Evolutionary conservation across 1,139 yeast genomes (phyloP), one percentile per base, ranked within the genome.

Genomic region (Pichia inconspicua): DNA sequence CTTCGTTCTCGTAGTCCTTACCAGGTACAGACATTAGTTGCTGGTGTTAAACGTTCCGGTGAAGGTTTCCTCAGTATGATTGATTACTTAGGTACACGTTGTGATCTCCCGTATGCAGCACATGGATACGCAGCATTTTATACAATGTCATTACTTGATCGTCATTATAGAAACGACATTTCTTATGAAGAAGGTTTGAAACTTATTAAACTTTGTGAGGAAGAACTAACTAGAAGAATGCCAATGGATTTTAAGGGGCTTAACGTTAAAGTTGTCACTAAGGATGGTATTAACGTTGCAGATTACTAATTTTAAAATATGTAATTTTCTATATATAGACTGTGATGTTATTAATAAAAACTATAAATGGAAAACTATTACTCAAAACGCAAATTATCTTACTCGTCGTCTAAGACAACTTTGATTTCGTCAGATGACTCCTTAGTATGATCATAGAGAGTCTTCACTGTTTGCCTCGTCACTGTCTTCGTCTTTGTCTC

Each of bases 81-180:
- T 58, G 99, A 92, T 65, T 92, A 92, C 65, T 72, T 94, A 60
- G 98, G 98, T 3, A 88, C 98, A 4, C 80, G 83, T 57, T 95
- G 84, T 17, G 88, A 84, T 53, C 73, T 92, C 51, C 97, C 98
- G 22, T 92, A 94, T 63, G 97, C 95, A 12, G 96, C 96, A 2
- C 96, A 89, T 63, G 98, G 98, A 3, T 92, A 94, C 62, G 96
- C 98, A 35, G 95, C 95, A 3, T 94, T 89, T 67, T 92, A 92
- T 67, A 82, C 95, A 42, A 77, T 88, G 65, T 86, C 98, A 4
- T 72, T 92, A 55, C 75, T 94, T 59, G 99, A 92, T 70, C 89
- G 84, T 59, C 96, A 90, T 68, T 89, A 90, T 68, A 77, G 83
- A 63, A 77, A 82, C 43, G 94, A 82, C 57, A 78, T 90, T 82